Evolutionary conservation across 148 eudicot species (phyloP).

Genomic region (Cornus kousa): DNA sequence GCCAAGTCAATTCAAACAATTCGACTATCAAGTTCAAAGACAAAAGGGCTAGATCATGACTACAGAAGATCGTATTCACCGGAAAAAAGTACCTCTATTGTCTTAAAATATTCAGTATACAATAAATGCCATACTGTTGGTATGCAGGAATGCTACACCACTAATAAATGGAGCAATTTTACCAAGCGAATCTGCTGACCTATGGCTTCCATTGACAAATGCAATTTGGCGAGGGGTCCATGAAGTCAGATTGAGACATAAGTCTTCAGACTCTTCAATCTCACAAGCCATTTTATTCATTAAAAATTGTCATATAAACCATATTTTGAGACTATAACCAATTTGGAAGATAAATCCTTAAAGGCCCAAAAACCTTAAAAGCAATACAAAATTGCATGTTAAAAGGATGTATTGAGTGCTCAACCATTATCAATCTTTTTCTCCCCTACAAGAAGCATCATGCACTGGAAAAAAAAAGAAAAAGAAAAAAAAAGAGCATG

Average conservation of each 20-base stretch:
- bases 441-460: too few relatives aligned
- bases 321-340: background rate
- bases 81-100: background rate
- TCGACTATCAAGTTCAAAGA: background rate
- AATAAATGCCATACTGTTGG: background rate
- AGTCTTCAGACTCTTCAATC: slow-evolving; percentile 43
- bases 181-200: background rate
- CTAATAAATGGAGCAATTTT: background rate
- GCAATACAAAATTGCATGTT: background rate
- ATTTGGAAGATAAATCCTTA: background rate
- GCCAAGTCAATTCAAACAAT: background rate
- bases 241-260: background rate
- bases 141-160: background rate
- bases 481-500: background rate
- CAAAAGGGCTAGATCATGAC: background rate
- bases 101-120: background rate
- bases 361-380: too few relatives aligned
- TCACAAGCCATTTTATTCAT: background rate
- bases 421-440: background rate
- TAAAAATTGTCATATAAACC: background rate
- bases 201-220: background rate
- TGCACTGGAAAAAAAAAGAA: background rate
- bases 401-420: background rate
- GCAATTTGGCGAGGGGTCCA: background rate
- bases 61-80: background rate